Conservation (phyloP, 1,284 basidiomycete species). For the Pyrrhoderma lamaoense region DNA sequence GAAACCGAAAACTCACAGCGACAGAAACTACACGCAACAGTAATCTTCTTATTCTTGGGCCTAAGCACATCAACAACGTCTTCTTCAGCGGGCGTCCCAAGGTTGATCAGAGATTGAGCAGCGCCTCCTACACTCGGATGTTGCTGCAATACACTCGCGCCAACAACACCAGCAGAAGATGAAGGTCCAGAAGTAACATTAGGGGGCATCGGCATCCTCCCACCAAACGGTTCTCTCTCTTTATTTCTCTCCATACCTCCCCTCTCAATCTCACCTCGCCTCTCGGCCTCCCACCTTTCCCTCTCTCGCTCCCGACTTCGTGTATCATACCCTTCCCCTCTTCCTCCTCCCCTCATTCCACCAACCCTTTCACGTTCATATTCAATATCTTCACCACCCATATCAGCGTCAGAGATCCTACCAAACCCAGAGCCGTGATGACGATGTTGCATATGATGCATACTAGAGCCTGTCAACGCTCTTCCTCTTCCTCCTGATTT, state of each 20-base stretch:
- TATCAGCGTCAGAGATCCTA: too few relatives aligned
- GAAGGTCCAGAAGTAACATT: too few relatives aligned
- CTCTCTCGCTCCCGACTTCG: constrained; percentile 1
- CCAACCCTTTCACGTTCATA: constrained; percentile 3
- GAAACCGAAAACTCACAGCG: constrained; percentile 54
- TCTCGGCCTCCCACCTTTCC: not conserved
- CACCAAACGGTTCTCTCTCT: not conserved
- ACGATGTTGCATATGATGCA: constrained; percentile 11
- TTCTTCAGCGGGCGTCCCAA: too few relatives aligned
- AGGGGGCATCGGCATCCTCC: not conserved
- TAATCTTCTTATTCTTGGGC: constrained; percentile 16
- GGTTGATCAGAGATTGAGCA: too few relatives aligned
- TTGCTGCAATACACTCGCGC: too few relatives aligned
- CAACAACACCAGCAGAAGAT: too few relatives aligned
- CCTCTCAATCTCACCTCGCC: not conserved
- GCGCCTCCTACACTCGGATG: too few relatives aligned
- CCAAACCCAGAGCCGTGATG: constrained; percentile 4
- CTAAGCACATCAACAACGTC: constrained; percentile 4
- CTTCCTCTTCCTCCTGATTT: not conserved
- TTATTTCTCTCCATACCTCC: not conserved
- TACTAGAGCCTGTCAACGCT: not conserved
- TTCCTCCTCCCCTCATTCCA: not conserved
- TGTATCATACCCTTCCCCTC: not conserved
- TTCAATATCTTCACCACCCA: constrained; percentile 1
- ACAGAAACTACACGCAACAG: constrained; percentile 62